Evolutionary conservation across 2,329 filamentous ascomycete genomes (phyloP).

Genomic region (Arthrobotrys musiformis): DNA sequence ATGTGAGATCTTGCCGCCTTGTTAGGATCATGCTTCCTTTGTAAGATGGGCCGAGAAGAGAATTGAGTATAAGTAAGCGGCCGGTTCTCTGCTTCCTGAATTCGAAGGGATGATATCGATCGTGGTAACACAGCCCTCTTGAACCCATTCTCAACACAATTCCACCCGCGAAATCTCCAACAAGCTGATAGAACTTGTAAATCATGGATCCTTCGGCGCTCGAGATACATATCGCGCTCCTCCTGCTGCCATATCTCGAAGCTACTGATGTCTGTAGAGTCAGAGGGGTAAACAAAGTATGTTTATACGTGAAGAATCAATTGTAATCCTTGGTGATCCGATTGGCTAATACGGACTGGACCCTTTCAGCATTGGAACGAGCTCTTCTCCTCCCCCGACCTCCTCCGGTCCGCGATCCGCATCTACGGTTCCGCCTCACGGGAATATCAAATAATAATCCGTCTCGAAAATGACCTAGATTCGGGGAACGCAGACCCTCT

Average conservation of each 20-base stretch:
- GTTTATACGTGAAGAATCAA: neutral
- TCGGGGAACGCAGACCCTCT: neutral
- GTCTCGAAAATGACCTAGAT: constrained; percentile 33
- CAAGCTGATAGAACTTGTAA: no score
- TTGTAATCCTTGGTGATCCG: no score
- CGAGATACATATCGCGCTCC: constrained; percentile 46
- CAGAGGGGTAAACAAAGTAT: constrained; percentile 42
- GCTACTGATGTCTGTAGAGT: constrained; percentile 37
- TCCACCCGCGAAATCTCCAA: constrained; percentile 9
- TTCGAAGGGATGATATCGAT: neutral
- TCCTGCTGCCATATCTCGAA: constrained; percentile 43
- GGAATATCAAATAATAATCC: constrained; percentile 44
- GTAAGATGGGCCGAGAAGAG: neutral
- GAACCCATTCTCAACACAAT: constrained; percentile 21
- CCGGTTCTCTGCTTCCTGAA: neutral
- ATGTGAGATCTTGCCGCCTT: neutral
- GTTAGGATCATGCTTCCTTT: neutral
- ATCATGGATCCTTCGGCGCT: constrained; percentile 49
- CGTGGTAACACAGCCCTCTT: neutral
- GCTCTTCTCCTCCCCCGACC: constrained; percentile 50
- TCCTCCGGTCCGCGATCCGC: constrained; percentile 48
- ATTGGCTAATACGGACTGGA: constrained; percentile 11
- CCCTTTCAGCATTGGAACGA: constrained; percentile 45
- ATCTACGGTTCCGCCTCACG: constrained; percentile 51
- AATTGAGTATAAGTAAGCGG: constrained; percentile 11